These are phyloP conservation scores for Phytophthora cactorum DNA, from an alignment of 352 stramenopile genomes.

Conservation along the genomic window DNA sequence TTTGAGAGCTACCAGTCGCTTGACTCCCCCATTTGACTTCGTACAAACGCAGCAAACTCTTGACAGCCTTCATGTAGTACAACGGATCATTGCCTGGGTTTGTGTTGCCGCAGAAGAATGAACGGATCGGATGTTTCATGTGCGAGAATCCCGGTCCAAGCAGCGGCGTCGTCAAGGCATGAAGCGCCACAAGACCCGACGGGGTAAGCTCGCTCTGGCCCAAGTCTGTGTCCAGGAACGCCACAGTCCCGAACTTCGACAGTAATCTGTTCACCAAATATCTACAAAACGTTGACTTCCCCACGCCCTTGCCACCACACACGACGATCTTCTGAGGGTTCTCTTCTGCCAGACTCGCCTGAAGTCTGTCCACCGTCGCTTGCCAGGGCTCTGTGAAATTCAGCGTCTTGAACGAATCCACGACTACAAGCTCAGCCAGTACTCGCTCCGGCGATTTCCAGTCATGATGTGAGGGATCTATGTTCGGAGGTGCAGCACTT, in stretches of 20 bases:
- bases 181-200: conserved; percentile 93
- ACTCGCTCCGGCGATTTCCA: conserved; percentile 62
- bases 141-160: conserved; percentile 93
- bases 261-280: conserved; percentile 95
- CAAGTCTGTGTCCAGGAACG: conserved; percentile 95
- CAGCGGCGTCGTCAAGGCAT: conserved; percentile 88
- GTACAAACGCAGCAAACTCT: conserved; percentile 72
- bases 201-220: conserved; percentile 95
- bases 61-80: conserved; percentile 78
- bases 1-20: neutral
- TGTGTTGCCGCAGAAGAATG: conserved; percentile 78
- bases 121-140: conserved; percentile 79
- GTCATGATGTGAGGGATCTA: conserved; percentile 39
- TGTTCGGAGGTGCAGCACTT: conserved; percentile 10
- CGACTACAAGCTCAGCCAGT: conserved; percentile 56
- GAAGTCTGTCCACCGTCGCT: conserved; percentile 48
- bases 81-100: conserved; percentile 81
- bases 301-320: conserved; percentile 95
- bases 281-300: conserved; percentile 96
- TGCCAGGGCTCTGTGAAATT: conserved; percentile 71
- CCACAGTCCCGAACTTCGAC: conserved; percentile 68
- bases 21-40: conserved; percentile 55
- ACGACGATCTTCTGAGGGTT: conserved; percentile 81
- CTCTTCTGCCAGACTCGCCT: conserved; percentile 40
- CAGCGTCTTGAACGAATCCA: conserved; percentile 69